phyloP scores from a whole-genome alignment of 129 eudicot genomes.

The Saussurea involucrata region DNA sequence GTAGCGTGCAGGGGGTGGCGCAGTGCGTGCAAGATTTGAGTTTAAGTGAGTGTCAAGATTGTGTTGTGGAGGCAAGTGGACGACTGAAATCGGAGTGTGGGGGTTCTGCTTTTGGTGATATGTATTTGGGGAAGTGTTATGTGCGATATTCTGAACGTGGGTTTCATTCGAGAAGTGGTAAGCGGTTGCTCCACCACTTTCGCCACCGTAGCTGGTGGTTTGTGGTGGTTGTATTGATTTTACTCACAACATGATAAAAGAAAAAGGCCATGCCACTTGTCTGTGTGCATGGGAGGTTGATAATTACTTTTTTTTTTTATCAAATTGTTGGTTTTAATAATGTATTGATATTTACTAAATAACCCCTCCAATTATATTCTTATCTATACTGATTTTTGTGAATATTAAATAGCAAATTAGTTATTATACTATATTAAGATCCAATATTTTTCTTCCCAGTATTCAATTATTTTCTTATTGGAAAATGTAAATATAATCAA shows the following conservation, averaged over 20 bases:
- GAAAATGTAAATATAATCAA: background rate
- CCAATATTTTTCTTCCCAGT: background rate
- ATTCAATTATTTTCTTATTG: background rate
- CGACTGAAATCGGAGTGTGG: constrained; percentile 54
- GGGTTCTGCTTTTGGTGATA: constrained; percentile 61
- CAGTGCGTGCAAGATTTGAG: constrained; percentile 84
- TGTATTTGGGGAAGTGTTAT: constrained; percentile 80
- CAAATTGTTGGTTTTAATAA: background rate
- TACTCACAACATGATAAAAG: background rate
- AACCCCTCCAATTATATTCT: background rate
- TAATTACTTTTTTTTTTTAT: background rate
- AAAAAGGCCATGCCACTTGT: background rate
- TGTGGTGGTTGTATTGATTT: constrained; percentile 30
- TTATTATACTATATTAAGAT: background rate
- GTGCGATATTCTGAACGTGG: constrained; percentile 64
- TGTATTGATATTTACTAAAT: constrained; percentile 14
- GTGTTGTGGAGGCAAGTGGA: constrained; percentile 59
- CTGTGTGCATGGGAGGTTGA: constrained; percentile 20
- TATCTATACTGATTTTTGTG: background rate
- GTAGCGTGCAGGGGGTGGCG: constrained; percentile 63
- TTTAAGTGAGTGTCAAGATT: constrained; percentile 72
- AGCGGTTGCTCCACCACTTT: constrained; percentile 45
- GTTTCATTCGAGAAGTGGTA: constrained; percentile 52
- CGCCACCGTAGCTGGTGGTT: constrained; percentile 37
- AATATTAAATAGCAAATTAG: background rate